Evolutionary conservation across 805 yeast genomes (phyloP), one percentile per base, ranked within the genome.

Genomic region (Wickerhamiella brachini): DNA sequence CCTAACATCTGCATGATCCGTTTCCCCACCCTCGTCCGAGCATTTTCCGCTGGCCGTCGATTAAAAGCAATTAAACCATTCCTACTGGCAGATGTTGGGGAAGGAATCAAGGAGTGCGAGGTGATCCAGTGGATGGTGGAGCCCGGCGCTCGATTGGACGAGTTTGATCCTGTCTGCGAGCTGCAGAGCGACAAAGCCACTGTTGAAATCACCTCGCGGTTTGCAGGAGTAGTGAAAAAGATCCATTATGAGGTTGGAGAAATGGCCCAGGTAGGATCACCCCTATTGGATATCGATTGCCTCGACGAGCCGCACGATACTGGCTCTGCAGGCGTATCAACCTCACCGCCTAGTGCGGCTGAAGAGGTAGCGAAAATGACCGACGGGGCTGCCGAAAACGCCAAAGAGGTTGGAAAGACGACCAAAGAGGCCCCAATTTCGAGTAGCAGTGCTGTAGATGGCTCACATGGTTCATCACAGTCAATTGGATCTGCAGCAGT

Each of bases 41-140:
- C 46, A 24, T 44, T 44, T 15, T 44, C 46, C 21, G 21, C 34
- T 23, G 8, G 29, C 20, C 46, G 31, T 18, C 12, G 20, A 7
- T 9, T 22, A 15, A 12, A 17, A 23, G 37, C 37, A 44, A n/a
- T 44, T n/a, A 44, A 44, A 24, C 68, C 67, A 15, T 65, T 59
- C 49, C 49, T 60, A 42, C 53, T 65, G 42, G 68, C 68, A 18
- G 68, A 65, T 49, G 64, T 65, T 18, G 68, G 68, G 3, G 68
- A 65, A 45, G 68, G 67, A 5, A 65, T 65, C 54, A 63, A 62
- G 48, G 68, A 65, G 48, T 65, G 68, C 50, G 68, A 65, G 52
- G 65, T 65, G 22, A 65, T 65, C 42, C 68, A 65, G 53, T 65
- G 68, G 68, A 62, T 65, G 53, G 66, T 65, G 8, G 63, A 64